phyloP scores from a whole-genome alignment of 495 filamentous ascomycete genomes.

The Penicillium arizonense region DNA sequence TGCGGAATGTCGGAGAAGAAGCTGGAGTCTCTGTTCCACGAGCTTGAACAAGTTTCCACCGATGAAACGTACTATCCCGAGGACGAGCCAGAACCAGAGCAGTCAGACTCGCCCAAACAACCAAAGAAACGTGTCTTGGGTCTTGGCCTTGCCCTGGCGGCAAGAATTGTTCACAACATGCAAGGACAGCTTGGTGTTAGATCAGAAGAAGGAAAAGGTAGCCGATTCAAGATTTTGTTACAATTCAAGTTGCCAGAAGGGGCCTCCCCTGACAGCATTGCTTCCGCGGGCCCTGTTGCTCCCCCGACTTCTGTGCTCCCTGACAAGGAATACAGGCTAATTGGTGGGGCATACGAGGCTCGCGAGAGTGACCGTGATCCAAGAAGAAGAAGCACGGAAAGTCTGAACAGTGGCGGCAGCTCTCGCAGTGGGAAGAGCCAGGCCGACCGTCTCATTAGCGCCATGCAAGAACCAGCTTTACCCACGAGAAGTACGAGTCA shows the following conservation, averaged over 20 bases:
- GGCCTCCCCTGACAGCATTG: background rate
- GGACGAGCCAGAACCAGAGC: conserved; percentile 1
- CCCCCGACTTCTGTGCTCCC: conserved; percentile 17
- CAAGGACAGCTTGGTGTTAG: conserved; percentile 85
- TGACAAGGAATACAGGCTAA: conserved; percentile 36
- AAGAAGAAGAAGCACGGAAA: conserved; percentile 42
- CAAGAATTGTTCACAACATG: conserved; percentile 84
- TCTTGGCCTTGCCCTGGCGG: conserved; percentile 82
- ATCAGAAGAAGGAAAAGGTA: conserved; percentile 83
- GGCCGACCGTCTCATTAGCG: conserved; percentile 72
- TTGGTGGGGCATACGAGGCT: conserved; percentile 12
- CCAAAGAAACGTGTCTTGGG: conserved; percentile 57
- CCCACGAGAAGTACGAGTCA: conserved; percentile 36
- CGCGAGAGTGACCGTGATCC: conserved; percentile 2
- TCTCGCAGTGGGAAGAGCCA: conserved; percentile 61
- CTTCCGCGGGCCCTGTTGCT: conserved; percentile 1
- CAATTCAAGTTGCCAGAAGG: conserved; percentile 35
- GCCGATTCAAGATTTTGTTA: conserved; percentile 62
- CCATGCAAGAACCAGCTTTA: conserved; percentile 62
- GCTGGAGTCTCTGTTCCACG: conserved; percentile 76
- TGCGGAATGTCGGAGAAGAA: conserved; percentile 70
- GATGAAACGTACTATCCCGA: conserved; percentile 31
- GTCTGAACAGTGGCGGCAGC: conserved; percentile 53
- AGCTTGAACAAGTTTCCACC: conserved; percentile 81
- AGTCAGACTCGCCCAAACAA: background rate